Conservation (phyloP, 2,329 filamentous ascomycete species). For the Hymenoscyphus fraxineus region DNA sequence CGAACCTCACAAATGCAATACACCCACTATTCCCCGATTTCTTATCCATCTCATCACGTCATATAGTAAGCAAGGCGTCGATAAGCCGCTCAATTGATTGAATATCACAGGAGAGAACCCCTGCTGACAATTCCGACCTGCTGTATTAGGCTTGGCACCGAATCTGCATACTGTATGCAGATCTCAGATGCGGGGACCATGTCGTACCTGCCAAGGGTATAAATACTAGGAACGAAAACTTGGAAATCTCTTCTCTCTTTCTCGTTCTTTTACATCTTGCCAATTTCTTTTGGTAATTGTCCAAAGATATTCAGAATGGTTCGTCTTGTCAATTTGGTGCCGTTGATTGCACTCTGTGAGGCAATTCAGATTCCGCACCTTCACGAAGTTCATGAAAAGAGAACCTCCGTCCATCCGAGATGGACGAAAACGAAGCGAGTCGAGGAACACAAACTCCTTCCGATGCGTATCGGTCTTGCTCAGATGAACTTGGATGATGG, state of each 20-base stretch:
- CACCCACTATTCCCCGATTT: neutral
- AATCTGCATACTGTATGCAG: neutral
- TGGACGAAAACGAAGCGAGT: slow-evolving; percentile 27
- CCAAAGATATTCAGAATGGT: slow-evolving; percentile 1
- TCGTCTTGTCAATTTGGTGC: neutral
- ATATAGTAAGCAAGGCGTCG: neutral
- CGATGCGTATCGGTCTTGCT: slow-evolving; percentile 28
- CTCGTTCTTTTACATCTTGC: neutral
- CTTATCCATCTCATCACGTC: neutral
- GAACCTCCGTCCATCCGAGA: slow-evolving; percentile 19
- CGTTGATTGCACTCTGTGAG: neutral
- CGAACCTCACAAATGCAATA: neutral
- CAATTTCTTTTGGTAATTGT: neutral
- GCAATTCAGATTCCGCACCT: slow-evolving; percentile 19
- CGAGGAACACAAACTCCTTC: slow-evolving; percentile 22
- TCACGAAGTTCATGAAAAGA: slow-evolving; percentile 27
- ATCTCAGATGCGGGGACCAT: slow-evolving; percentile 1
- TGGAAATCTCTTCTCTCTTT: neutral
- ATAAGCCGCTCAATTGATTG: neutral
- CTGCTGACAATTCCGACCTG: slow-evolving; percentile 4
- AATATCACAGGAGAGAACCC: neutral
- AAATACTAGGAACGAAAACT: neutral
- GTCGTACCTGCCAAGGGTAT: slow-evolving; percentile 3
- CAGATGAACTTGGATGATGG: slow-evolving; percentile 27
- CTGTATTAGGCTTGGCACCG: slow-evolving; percentile 12